phyloP scores from a whole-genome alignment of 441 rosid genomes.

The Bocquillonia castaneifolia region DNA sequence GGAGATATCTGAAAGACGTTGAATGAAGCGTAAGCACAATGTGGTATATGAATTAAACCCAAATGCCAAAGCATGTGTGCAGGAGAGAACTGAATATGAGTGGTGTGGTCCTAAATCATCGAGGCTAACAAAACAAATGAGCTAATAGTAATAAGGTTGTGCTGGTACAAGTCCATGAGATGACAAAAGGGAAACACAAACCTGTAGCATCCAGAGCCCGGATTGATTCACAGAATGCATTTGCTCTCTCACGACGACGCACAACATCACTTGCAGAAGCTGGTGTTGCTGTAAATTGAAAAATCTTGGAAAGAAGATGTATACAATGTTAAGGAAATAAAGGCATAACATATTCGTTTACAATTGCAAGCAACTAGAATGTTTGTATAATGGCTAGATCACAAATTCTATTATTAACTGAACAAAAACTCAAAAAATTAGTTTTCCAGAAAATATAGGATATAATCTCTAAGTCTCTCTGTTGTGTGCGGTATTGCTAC shows the following conservation, averaged over 20 bases:
- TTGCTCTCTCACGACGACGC: slow-evolving; percentile 82
- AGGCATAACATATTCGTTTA: slow-evolving; percentile 13
- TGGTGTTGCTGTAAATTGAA: slow-evolving; percentile 65
- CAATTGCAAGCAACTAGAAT: neutral
- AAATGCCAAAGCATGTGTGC: no score
- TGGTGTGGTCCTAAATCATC: neutral
- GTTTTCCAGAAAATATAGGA: slow-evolving; percentile 35
- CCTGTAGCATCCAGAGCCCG: slow-evolving; percentile 98
- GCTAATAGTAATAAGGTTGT: neutral
- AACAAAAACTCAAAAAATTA: slow-evolving; percentile 5
- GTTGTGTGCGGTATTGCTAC: slow-evolving; percentile 94
- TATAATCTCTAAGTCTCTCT: slow-evolving; percentile 86
- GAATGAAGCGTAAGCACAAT: slow-evolving; percentile 3
- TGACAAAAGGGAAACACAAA: slow-evolving; percentile 21
- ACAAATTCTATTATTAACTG: neutral
- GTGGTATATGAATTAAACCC: neutral
- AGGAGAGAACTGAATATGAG: neutral
- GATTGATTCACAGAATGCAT: slow-evolving; percentile 88
- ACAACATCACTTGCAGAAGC: slow-evolving; percentile 56
- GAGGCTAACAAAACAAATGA: neutral
- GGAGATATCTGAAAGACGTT: slow-evolving; percentile 56
- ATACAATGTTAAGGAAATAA: slow-evolving; percentile 40
- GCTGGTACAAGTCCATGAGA: neutral
- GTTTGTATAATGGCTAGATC: slow-evolving; percentile 1
- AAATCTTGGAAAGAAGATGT: slow-evolving; percentile 89